Percentiles rank a stretch among this genome's conserved stretches.
These are phyloP conservation scores for Neurospora crassa DNA, from an alignment of 2,329 filamentous ascomycete genomes.

Conservation along the genomic window DNA sequence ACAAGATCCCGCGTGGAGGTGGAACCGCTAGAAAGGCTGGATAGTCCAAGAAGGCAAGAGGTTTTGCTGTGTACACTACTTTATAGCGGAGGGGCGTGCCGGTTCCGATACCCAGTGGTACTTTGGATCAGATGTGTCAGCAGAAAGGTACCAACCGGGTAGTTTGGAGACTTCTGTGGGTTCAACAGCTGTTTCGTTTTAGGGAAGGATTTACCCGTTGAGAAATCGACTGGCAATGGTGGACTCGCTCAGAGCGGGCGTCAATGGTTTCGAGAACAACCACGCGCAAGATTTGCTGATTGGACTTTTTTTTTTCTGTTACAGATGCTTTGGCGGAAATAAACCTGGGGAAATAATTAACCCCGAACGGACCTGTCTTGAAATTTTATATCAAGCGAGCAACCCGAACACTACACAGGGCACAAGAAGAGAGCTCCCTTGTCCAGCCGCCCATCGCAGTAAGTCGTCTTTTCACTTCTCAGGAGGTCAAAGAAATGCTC, in stretches of 20 bases:
- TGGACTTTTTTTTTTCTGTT: neutral
- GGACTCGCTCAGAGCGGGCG: neutral
- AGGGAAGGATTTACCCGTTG: neutral
- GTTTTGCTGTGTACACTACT: neutral
- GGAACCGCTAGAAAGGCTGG: conserved; percentile 5
- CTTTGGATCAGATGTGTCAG: neutral
- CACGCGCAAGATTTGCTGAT: neutral
- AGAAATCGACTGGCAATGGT: neutral
- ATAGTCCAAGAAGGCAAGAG: conserved; percentile 2
- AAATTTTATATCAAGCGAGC: neutral
- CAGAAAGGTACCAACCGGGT: neutral
- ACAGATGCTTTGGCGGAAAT: neutral
- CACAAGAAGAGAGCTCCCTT: neutral
- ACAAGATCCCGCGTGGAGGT: conserved; percentile 10
- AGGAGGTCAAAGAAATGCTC: neutral
- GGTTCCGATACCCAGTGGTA: conserved; percentile 6
- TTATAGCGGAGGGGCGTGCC: conserved; percentile 3
- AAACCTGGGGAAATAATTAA: neutral
- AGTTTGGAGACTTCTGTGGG: neutral
- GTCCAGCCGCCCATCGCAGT: neutral
- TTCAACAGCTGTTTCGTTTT: neutral
- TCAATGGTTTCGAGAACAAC: neutral
- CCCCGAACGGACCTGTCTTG: neutral
- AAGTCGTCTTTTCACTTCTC: neutral
- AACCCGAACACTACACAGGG: neutral